Conservation (phyloP, 2,329 filamentous ascomycete species). For the Cladosporium velox region DNA sequence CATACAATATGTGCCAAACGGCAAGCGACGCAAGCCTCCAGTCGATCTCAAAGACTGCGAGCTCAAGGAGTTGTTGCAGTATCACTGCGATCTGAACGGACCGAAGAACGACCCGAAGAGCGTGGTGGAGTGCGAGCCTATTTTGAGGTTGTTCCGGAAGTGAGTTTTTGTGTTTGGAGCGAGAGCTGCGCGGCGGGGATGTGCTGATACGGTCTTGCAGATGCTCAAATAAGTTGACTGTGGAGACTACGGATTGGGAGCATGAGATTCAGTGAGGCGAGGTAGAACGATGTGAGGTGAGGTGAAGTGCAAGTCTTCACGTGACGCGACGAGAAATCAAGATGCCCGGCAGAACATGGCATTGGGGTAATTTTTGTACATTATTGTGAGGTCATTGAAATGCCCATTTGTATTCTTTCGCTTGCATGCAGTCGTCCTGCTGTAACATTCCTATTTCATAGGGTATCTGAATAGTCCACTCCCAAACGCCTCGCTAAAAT, state of each 20-base stretch:
- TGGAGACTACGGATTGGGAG: constrained; percentile 66
- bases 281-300: constrained; percentile 2
- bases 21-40: constrained; percentile 55
- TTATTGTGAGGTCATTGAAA: too few relatives aligned
- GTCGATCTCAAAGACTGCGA: constrained; percentile 57
- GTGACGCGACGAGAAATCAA: constrained; percentile 19
- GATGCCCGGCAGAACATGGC: background rate
- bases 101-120: constrained; percentile 44
- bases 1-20: constrained; percentile 54
- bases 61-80: constrained; percentile 63
- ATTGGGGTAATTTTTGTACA: background rate
- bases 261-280: constrained; percentile 30
- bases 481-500: constrained; percentile 43
- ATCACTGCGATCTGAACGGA: constrained; percentile 58
- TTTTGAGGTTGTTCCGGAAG: constrained; percentile 61
- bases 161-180: constrained; percentile 41
- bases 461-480: constrained; percentile 16
- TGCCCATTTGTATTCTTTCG: background rate
- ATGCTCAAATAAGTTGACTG: constrained; percentile 57
- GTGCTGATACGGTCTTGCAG: constrained; percentile 31
- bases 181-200: background rate
- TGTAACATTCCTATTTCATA: constrained; percentile 3
- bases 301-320: constrained; percentile 21
- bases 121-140: constrained; percentile 56
- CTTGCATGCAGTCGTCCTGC: background rate